Evolutionary conservation across 2,329 filamentous ascomycete genomes (phyloP).

Genomic region (Exophiala lecanii-corni): DNA sequence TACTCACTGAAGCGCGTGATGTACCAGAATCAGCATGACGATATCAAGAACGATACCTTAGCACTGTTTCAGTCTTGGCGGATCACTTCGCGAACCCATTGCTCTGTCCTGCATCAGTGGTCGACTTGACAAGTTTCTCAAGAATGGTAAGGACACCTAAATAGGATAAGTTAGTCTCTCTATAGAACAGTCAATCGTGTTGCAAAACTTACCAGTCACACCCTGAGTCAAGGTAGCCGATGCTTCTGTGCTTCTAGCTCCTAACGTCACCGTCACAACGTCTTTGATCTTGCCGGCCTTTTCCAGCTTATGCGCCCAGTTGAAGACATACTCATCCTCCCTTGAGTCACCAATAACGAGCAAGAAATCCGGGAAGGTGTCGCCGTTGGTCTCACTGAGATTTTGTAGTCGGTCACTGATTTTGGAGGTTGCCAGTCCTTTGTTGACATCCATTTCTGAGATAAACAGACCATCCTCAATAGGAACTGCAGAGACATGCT

Average conservation of each 20-base stretch:
- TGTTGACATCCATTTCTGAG: constrained; percentile 81
- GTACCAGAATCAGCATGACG: no score
- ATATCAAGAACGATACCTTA: no score
- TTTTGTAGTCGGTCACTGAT: constrained; percentile 61
- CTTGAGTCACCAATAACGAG: constrained; percentile 86
- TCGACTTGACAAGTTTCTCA: constrained; percentile 17
- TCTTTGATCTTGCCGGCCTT: constrained; percentile 57
- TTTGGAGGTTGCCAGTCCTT: constrained; percentile 72
- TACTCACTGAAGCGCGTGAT: no score
- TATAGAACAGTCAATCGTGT: not conserved
- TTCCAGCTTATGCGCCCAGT: constrained; percentile 79
- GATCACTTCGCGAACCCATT: not conserved
- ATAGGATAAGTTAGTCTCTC: constrained; percentile 3
- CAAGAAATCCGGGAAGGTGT: constrained; percentile 66
- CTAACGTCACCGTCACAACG: constrained; percentile 80
- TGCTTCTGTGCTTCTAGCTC: constrained; percentile 82
- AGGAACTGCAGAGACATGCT: constrained; percentile 78
- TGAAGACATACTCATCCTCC: constrained; percentile 90
- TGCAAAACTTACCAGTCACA: constrained; percentile 67
- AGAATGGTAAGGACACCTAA: constrained; percentile 21
- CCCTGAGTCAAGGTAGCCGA: constrained; percentile 82
- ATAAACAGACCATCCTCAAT: constrained; percentile 76
- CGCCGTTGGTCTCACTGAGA: constrained; percentile 42
- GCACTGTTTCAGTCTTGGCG: no score
- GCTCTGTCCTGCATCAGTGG: not conserved